Base-by-base conservation (phyloP, 495 filamentous ascomycete species). In the Gamarada debralockiae region DNA sequence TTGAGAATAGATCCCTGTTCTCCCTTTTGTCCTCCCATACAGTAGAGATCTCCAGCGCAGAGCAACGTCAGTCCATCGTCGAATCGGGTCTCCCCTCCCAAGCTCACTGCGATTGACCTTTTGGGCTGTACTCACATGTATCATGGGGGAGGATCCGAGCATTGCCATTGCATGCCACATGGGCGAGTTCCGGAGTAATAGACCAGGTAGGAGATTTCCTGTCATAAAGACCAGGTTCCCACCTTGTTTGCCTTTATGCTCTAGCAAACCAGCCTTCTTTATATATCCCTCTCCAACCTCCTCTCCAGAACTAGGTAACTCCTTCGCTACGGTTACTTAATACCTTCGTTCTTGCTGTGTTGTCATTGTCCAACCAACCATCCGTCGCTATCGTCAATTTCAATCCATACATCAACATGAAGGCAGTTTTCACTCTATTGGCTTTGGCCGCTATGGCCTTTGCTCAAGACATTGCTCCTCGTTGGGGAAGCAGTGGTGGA, bases 241-340 rank as follows among this genome's bases (percentile, higher is more conserved):
- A n/a, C 22, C 44, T 12, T 55, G 43, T 46, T 58, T 38, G 22
- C 14, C 43, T 49, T 45, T 41, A 22, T 51, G 44, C 47, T 37
- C 15, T 44, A 50, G 39, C 58, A 56, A 42, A 57, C 52, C 56
- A 59, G 52, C 61, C 56, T 55, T 56, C 47, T 43, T 50, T 38
- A 54, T 34, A 50, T 24, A 45, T 18, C 25, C 37, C 48, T 25
- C 40, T 23, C 51, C 56, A 61, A 48, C 48, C n/a, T n/a, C 52
- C 45, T 54, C 48, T 43, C 34, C 21, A 52, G 24, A 24, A 51
- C 48, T 20, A 56, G 54, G 55, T 56, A 59, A 62, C 63, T 63
- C 65, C 33, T 53, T 68, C 64, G 62, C 50, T 65, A 58, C 50
- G 57, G 65, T 61, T 62, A 57, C 60, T 59, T 63, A 58, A 46